Percentiles rank a stretch among this genome's conserved stretches.
phyloP scores from a whole-genome alignment of 495 filamentous ascomycete genomes.

The Entonaema liquescens region DNA sequence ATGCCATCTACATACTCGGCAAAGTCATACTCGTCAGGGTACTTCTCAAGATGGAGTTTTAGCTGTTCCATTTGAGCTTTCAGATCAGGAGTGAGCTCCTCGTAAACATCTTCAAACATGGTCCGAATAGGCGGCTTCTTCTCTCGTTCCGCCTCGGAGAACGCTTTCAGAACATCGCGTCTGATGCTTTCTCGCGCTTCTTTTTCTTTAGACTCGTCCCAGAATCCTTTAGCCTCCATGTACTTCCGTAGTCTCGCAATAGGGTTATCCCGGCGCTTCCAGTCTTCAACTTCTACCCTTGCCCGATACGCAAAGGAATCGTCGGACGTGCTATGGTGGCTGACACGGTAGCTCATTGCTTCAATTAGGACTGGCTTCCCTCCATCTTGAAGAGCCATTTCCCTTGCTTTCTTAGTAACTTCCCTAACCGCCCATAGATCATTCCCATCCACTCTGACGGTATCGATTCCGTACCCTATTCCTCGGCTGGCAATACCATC shows the following conservation, averaged over 20 bases:
- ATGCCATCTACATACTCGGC: constrained; percentile 78
- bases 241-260: constrained; percentile 92
- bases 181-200: constrained; percentile 71
- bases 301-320: constrained; percentile 97
- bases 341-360: constrained; percentile 97
- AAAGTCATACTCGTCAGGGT: constrained; percentile 93
- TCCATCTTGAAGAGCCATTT: constrained; percentile 78
- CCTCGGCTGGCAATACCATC: constrained; percentile 96
- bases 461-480: constrained; percentile 97
- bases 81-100: constrained; percentile 83
- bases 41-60: constrained; percentile 77
- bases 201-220: constrained; percentile 85
- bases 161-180: constrained; percentile 82
- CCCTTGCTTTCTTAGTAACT: constrained; percentile 79
- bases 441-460: constrained; percentile 95
- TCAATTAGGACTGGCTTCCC: constrained; percentile 88
- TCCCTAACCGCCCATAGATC: constrained; percentile 95
- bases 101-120: constrained; percentile 90
- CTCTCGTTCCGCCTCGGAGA: constrained; percentile 85
- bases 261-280: constrained; percentile 95
- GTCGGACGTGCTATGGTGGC: constrained; percentile 97
- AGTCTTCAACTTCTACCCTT: constrained; percentile 93
- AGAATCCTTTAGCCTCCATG: constrained; percentile 80
- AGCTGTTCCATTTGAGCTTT: constrained; percentile 81
- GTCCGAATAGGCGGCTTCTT: constrained; percentile 82